phyloP scores from a whole-genome alignment of 495 filamentous ascomycete species.

The Aspergillus hancockii region DNA sequence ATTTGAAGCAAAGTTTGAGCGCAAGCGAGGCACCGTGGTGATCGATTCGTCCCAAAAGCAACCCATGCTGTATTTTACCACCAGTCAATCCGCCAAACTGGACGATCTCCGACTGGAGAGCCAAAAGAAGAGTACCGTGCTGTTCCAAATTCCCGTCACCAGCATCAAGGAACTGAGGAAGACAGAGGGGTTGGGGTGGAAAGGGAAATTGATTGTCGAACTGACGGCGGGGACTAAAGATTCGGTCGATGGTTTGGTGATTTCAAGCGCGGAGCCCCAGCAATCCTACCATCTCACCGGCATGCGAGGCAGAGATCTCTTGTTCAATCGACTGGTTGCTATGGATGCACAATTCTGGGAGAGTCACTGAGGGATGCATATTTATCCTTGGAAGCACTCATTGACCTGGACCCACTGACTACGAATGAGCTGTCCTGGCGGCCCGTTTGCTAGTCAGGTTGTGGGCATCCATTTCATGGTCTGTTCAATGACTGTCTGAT shows the following conservation, averaged over 20 bases:
- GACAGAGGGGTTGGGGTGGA: constrained; percentile 84
- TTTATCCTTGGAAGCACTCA: too few relatives aligned
- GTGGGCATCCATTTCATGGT: too few relatives aligned
- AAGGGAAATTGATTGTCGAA: constrained; percentile 79
- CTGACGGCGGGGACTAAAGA: constrained; percentile 71
- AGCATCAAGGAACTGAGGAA: constrained; percentile 74
- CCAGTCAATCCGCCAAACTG: constrained; percentile 40
- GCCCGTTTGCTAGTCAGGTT: too few relatives aligned
- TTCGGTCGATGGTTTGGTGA: constrained; percentile 75
- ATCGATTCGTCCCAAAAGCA: constrained; percentile 58
- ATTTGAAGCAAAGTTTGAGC: constrained; percentile 71
- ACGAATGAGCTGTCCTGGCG: too few relatives aligned
- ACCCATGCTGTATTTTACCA: constrained; percentile 43
- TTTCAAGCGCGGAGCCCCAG: constrained; percentile 55
- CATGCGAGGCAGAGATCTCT: constrained; percentile 69
- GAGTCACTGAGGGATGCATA: constrained; percentile 56
- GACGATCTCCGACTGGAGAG: constrained; percentile 47
- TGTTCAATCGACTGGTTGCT: constrained; percentile 82
- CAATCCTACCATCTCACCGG: constrained; percentile 66
- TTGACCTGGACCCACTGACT: too few relatives aligned
- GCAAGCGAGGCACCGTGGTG: constrained; percentile 71
- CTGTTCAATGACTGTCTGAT: too few relatives aligned
- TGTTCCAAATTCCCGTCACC: constrained; percentile 52
- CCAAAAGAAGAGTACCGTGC: constrained; percentile 39
- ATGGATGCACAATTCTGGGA: constrained; percentile 88